Evolutionary conservation across 1,284 basidiomycete species (phyloP).

Genomic region (Salmacisia buchloeana): DNA sequence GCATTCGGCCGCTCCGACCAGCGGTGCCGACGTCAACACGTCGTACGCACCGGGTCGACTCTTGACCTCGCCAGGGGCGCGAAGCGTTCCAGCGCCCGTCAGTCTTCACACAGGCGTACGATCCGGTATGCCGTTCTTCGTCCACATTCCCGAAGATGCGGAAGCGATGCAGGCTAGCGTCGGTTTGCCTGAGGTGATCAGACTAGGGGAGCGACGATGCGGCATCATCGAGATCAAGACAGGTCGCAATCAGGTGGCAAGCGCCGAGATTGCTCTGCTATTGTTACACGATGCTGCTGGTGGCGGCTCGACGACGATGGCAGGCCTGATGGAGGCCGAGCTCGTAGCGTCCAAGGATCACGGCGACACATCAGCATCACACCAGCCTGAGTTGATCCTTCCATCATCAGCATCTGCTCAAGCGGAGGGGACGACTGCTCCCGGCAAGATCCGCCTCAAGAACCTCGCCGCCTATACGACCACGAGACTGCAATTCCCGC

Average conservation of each 20-base stretch:
- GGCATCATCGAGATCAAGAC: conserved; percentile 25
- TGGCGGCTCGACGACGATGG: not conserved
- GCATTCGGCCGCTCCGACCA: not conserved
- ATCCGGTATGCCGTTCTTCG: conserved; percentile 2
- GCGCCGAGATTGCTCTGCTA: conserved; percentile 21
- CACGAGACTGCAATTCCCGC: conserved; percentile 5
- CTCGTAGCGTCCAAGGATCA: not conserved
- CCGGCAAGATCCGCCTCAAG: conserved; percentile 2
- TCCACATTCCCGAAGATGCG: conserved; percentile 38
- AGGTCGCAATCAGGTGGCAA: conserved; percentile 27
- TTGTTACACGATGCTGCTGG: conserved; percentile 1
- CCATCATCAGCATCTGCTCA: no score
- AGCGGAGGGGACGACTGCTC: not conserved
- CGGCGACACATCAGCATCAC: not conserved
- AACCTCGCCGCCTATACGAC: not conserved
- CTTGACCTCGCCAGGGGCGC: not conserved
- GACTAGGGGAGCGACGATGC: conserved; percentile 26
- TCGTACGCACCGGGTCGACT: not conserved
- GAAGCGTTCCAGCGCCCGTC: not conserved
- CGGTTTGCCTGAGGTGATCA: conserved; percentile 24
- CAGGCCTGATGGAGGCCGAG: conserved; percentile 1
- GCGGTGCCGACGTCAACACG: not conserved
- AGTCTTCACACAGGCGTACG: not conserved
- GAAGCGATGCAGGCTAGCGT: conserved; percentile 22
- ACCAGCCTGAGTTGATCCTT: not conserved